These are phyloP conservation scores for Fraxinus nigra DNA, from an alignment of 305 asterid species.

Conservation along the genomic window DNA sequence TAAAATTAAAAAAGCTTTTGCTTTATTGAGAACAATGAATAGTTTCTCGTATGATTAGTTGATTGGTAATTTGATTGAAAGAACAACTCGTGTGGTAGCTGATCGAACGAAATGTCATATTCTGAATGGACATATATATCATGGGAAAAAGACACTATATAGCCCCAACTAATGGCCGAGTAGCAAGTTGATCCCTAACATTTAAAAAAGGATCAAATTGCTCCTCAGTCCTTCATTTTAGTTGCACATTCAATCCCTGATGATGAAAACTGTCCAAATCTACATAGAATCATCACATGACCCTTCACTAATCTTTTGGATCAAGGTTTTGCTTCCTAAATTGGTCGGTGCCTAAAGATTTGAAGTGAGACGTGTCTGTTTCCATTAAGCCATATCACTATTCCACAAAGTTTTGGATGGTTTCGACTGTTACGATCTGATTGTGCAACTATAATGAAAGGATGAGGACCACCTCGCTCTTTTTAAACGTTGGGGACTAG, in stretches of 20 bases:
- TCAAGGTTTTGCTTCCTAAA: not conserved
- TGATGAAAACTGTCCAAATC: too few species aligned
- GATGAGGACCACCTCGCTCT: too few species aligned
- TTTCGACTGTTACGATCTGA: not conserved
- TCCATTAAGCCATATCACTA: not conserved
- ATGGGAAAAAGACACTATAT: not conserved
- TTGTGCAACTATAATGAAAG: not conserved
- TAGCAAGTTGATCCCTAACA: not conserved
- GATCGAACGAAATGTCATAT: not conserved
- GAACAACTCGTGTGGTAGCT: not conserved
- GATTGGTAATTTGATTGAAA: too few species aligned
- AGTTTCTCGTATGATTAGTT: not conserved
- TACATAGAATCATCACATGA: too few species aligned
- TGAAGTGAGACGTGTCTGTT: not conserved
- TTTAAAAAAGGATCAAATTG: too few species aligned
- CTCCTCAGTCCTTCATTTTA: not conserved
- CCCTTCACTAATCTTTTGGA: too few species aligned
- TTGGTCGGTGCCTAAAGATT: not conserved
- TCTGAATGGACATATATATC: not conserved
- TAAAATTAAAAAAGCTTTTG: not conserved
- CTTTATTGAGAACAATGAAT: too few species aligned
- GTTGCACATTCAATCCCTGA: not conserved
- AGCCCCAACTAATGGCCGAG: not conserved
- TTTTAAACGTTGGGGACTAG: too few species aligned
- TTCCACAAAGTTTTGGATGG: not conserved